Percentiles rank a stretch among this genome's conserved stretches.
These are phyloP conservation scores for Saksenaea oblongispora DNA, from an alignment of 371 early-diverging fungal genomes.

Conservation along the genomic window DNA sequence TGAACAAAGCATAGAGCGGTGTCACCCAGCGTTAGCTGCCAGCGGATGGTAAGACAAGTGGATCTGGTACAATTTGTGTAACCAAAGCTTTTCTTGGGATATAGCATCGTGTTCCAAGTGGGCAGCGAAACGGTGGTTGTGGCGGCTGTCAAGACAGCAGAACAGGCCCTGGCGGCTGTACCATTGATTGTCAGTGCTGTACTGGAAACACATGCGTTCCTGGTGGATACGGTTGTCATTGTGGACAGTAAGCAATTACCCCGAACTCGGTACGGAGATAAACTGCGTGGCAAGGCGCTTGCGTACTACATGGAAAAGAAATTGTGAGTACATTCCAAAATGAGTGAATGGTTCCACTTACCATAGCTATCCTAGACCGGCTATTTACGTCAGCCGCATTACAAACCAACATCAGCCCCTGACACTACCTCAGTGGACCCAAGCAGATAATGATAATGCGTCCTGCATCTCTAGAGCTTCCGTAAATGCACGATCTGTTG, in stretches of 20 bases:
- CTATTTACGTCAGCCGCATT: slow-evolving; percentile 44
- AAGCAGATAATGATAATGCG: slow-evolving; percentile 31
- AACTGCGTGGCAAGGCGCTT: slow-evolving; percentile 55
- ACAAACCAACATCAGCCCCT: slow-evolving; percentile 41
- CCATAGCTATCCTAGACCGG: slow-evolving; percentile 16
- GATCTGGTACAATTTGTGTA: neutral
- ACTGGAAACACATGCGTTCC: slow-evolving; percentile 73
- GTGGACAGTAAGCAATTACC: slow-evolving; percentile 64
- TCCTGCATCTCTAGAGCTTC: slow-evolving; percentile 18
- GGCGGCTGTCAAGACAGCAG: slow-evolving; percentile 51
- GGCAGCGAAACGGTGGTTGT: slow-evolving; percentile 55
- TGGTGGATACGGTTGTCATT: slow-evolving; percentile 73
- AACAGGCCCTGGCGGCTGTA: slow-evolving; percentile 51
- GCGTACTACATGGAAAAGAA: slow-evolving; percentile 30
- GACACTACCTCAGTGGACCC: slow-evolving; percentile 33
- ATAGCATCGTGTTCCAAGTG: slow-evolving; percentile 54
- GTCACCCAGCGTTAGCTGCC: slow-evolving; percentile 53
- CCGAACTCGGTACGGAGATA: slow-evolving; percentile 60
- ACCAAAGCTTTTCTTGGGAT: neutral
- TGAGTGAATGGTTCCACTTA: neutral
- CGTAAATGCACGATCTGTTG: neutral
- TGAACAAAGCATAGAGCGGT: slow-evolving; percentile 71
- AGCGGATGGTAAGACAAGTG: slow-evolving; percentile 43
- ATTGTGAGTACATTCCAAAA: slow-evolving; percentile 20
- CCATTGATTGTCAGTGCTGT: slow-evolving; percentile 69